Evolutionary conservation across 305 asterid genomes (phyloP).

Genomic region (Solanum aculeatissimum): DNA sequence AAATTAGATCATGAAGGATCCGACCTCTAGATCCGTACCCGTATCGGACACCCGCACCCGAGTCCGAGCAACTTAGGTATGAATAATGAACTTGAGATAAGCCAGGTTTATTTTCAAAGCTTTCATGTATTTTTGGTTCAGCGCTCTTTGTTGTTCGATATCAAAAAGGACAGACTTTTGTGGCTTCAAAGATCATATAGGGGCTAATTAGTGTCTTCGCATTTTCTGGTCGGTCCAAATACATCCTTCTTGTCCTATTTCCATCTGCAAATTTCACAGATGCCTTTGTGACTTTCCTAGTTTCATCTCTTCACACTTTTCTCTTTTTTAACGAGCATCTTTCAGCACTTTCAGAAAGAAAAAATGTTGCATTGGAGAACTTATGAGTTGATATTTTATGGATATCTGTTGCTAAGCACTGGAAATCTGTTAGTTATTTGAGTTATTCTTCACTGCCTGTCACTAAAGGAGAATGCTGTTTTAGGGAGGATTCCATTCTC

Average conservation of each 20-base stretch:
- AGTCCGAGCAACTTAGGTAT: too few species aligned
- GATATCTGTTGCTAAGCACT: background rate
- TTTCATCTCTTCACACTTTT: background rate
- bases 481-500: slow-evolving; percentile 88
- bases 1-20: too few species aligned
- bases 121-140: background rate
- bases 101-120: background rate
- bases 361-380: background rate
- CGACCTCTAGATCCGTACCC: too few species aligned
- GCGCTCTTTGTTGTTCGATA: background rate
- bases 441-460: background rate
- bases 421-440: background rate
- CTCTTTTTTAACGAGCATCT: background rate
- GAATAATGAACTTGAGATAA: background rate
- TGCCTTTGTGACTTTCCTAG: background rate
- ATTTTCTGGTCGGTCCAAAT: background rate
- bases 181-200: background rate
- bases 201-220: background rate
- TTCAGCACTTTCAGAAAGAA: background rate
- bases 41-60: too few species aligned
- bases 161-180: background rate
- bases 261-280: background rate
- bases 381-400: background rate
- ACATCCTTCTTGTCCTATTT: background rate
- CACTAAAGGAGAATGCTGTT: background rate